Evolutionary conservation across 208 protist species (phyloP).

Genomic region (Leishmania tropica): DNA sequence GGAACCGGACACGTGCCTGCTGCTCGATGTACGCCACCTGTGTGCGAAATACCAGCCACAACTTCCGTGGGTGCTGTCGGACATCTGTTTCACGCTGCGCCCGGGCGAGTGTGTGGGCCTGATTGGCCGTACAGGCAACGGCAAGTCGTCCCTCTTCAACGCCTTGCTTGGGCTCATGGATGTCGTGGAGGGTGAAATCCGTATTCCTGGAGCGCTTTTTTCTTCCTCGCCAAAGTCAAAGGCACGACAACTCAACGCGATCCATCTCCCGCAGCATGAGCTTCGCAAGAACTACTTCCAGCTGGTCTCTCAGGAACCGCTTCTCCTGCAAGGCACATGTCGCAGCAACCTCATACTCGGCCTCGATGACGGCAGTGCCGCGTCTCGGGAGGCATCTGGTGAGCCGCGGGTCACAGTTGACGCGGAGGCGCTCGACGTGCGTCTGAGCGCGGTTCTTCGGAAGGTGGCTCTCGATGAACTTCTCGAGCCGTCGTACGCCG

Average conservation of each 20-base stretch:
- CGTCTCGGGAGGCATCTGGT: not conserved
- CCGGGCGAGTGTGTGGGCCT: conserved; percentile 66
- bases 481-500: conserved; percentile 19
- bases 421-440: conserved; percentile 25
- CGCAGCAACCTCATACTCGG: conserved; percentile 93
- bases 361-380: conserved; percentile 21
- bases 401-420: not conserved
- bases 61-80: conserved; percentile 67
- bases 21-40: conserved; percentile 69
- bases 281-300: conserved; percentile 89
- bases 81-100: conserved; percentile 59
- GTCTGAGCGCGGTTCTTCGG: conserved; percentile 44
- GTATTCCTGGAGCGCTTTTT: conserved; percentile 24
- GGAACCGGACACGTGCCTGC: conserved; percentile 13
- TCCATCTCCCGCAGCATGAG: conserved; percentile 19
- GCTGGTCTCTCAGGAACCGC: conserved; percentile 98
- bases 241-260: conserved; percentile 22
- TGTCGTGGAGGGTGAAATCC: conserved; percentile 72
- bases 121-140: conserved; percentile 82
- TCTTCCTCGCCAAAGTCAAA: conserved; percentile 13
- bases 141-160: conserved; percentile 88
- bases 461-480: conserved; percentile 52
- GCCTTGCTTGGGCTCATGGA: conserved; percentile 86
- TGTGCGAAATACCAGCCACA: conserved; percentile 67
- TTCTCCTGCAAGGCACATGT: conserved; percentile 95